These are phyloP conservation scores for Annona cherimola DNA, from an alignment of 164 flowering plant genomes.

Conservation along the genomic window DNA sequence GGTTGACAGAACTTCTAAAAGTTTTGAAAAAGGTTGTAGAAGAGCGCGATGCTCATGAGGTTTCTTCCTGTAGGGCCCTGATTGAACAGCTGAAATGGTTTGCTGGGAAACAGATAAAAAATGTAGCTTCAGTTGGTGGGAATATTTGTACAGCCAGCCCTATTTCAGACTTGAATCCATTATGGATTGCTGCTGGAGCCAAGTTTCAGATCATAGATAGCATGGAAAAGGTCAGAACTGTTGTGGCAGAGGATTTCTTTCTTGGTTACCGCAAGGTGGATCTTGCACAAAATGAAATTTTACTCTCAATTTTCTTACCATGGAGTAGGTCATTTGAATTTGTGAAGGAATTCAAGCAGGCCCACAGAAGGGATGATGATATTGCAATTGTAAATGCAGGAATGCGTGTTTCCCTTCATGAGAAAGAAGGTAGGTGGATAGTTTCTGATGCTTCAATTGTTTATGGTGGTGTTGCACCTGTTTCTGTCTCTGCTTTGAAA, in stretches of 20 bases:
- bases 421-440: conserved; percentile 41
- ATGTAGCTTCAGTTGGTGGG: conserved; percentile 96
- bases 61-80: conserved; percentile 75
- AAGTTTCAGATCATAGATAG: conserved; percentile 53
- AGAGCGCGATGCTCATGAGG: conserved; percentile 62
- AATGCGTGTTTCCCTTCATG: conserved; percentile 73
- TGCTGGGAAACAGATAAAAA: conserved; percentile 93
- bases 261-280: conserved; percentile 88
- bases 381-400: conserved; percentile 98
- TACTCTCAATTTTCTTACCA: conserved; percentile 77
- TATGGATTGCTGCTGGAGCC: conserved; percentile 95
- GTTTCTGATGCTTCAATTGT: conserved; percentile 83
- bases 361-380: conserved; percentile 97
- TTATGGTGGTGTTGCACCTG: conserved; percentile 95
- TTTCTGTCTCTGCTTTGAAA: conserved; percentile 54
- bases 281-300: conserved; percentile 57
- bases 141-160: conserved; percentile 99
- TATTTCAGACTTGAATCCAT: conserved; percentile 95
- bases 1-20: conserved; percentile 53
- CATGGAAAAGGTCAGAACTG: conserved; percentile 53
- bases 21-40: conserved; percentile 37
- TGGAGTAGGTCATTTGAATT: conserved; percentile 82
- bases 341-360: conserved; percentile 96
- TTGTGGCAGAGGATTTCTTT: conserved; percentile 75
- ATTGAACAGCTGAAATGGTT: conserved; percentile 94